These are phyloP conservation scores for Anthracocystis setariae DNA, from an alignment of 1,284 basidiomycete genomes.

Conservation along the genomic window DNA sequence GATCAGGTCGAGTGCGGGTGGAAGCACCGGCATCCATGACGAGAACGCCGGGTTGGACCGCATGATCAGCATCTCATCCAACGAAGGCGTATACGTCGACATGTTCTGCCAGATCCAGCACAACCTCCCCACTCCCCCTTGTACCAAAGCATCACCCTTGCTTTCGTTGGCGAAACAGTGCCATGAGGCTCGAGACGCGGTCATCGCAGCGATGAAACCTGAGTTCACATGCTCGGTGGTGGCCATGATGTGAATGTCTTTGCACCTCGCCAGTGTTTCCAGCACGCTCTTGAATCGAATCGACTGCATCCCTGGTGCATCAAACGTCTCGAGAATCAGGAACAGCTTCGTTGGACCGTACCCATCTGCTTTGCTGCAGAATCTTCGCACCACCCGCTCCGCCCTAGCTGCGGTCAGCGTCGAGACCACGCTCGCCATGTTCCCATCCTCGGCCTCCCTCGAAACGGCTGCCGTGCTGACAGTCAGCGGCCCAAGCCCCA, in stretches of 20 bases:
- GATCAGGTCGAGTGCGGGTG: slow-evolving; percentile 31
- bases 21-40: slow-evolving; percentile 39
- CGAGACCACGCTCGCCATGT: slow-evolving; percentile 19
- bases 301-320: slow-evolving; percentile 44
- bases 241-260: slow-evolving; percentile 48
- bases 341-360: slow-evolving; percentile 33
- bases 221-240: slow-evolving; percentile 46
- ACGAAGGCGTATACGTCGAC: slow-evolving; percentile 30
- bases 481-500: slow-evolving; percentile 29
- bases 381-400: slow-evolving; percentile 30
- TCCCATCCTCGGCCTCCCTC: slow-evolving; percentile 4
- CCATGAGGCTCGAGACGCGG: slow-evolving; percentile 11
- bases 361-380: background rate
- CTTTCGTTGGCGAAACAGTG: background rate
- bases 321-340: slow-evolving; percentile 41
- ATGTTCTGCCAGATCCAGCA: slow-evolving; percentile 53
- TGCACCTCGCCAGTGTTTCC: slow-evolving; percentile 22
- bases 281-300: slow-evolving; percentile 38
- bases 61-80: slow-evolving; percentile 52
- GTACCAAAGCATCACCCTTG: background rate
- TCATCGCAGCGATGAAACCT: slow-evolving; percentile 29
- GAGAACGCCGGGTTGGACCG: slow-evolving; percentile 43
- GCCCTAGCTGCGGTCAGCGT: slow-evolving; percentile 36
- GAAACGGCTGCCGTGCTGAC: slow-evolving; percentile 6
- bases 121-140: slow-evolving; percentile 9